Percentiles rank a stretch among this genome's conserved stretches.
These are phyloP conservation scores for Paraphoma sp. DNA, from an alignment of 2,329 filamentous ascomycete genomes.

Conservation along the genomic window DNA sequence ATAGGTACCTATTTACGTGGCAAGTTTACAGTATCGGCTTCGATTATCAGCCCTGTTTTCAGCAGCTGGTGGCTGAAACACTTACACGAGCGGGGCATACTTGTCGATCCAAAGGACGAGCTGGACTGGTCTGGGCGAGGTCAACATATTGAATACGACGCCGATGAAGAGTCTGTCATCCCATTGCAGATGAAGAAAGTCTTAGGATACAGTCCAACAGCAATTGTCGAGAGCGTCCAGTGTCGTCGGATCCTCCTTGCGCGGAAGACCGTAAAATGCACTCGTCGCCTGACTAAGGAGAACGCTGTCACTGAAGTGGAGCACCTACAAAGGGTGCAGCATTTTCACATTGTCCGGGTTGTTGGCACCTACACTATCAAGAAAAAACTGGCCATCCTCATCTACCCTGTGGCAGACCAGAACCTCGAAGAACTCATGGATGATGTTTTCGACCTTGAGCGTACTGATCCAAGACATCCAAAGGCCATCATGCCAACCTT, in stretches of 20 bases:
- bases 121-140: slow-evolving; percentile 18
- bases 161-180: slow-evolving; percentile 1
- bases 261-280: slow-evolving; percentile 25
- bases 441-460: not conserved
- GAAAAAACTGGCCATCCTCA: slow-evolving; percentile 20
- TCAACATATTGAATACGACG: slow-evolving; percentile 16
- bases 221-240: slow-evolving; percentile 24
- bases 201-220: slow-evolving; percentile 9
- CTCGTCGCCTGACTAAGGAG: slow-evolving; percentile 14
- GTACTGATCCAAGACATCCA: not conserved
- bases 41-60: not conserved
- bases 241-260: slow-evolving; percentile 24
- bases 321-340: slow-evolving; percentile 19
- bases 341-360: slow-evolving; percentile 26
- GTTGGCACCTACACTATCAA: slow-evolving; percentile 23
- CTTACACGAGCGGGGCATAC: slow-evolving; percentile 1
- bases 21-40: no score
- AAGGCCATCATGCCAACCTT: not conserved
- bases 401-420: slow-evolving; percentile 26
- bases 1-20: no score
- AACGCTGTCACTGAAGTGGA: slow-evolving; percentile 27
- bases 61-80: slow-evolving; percentile 3
- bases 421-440: slow-evolving; percentile 25
- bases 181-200: slow-evolving; percentile 2
- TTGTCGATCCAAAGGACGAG: slow-evolving; percentile 6